These are phyloP conservation scores for Perkinsus marinus DNA, from an alignment of 169 alveolate species.

Conservation along the genomic window DNA sequence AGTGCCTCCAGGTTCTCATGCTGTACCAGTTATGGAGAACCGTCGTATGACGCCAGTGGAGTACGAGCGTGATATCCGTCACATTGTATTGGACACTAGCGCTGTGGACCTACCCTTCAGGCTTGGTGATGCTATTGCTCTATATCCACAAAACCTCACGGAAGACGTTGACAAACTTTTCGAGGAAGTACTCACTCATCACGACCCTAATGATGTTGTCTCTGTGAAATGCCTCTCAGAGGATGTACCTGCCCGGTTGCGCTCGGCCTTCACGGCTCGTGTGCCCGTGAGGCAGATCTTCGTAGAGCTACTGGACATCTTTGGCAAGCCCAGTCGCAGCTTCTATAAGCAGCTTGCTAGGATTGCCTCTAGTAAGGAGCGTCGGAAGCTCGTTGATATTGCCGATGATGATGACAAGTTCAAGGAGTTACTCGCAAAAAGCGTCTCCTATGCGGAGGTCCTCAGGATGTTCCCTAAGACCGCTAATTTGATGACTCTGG, in stretches of 20 bases:
- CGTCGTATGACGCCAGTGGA: slow-evolving; percentile 16
- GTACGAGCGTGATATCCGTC: slow-evolving; percentile 24
- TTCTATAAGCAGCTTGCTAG: slow-evolving; percentile 14
- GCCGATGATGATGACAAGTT: not conserved
- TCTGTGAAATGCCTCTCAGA: not conserved
- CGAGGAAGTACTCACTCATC: not conserved
- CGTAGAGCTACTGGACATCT: slow-evolving; percentile 24
- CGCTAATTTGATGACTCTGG: slow-evolving; percentile 9
- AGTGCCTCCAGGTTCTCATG: slow-evolving; percentile 22
- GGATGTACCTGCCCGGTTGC: not conserved
- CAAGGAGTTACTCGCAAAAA: not conserved
- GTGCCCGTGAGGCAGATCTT: slow-evolving; percentile 19
- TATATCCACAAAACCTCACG: slow-evolving; percentile 19
- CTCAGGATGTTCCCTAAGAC: slow-evolving; percentile 13
- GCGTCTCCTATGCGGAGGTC: slow-evolving; percentile 18
- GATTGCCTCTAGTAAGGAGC: slow-evolving; percentile 8
- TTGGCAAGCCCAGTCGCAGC: slow-evolving; percentile 25
- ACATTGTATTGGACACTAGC: slow-evolving; percentile 10
- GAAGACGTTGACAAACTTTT: not conserved
- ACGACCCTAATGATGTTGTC: not conserved
- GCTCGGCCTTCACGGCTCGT: slow-evolving; percentile 9
- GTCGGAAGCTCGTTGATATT: slow-evolving; percentile 5
- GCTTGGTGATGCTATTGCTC: slow-evolving; percentile 24
- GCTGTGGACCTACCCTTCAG: not conserved
- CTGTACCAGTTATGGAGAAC: slow-evolving; percentile 9